Conservation (phyloP, 371 early-diverging fungal species). For the Haplosporangium sp. region DNA sequence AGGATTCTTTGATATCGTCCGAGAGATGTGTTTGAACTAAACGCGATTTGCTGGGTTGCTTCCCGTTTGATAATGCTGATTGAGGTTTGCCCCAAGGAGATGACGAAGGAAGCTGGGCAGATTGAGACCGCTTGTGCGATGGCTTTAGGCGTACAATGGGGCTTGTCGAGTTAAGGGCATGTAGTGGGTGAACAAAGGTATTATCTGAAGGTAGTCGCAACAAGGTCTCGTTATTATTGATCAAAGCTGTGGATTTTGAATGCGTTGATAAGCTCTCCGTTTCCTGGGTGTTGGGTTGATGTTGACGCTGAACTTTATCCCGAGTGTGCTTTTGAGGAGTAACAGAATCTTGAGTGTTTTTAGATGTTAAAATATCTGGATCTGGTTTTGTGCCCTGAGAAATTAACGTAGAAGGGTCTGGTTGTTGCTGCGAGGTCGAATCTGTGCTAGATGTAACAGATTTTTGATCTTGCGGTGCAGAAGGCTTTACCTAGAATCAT, state of each 20-base stretch:
- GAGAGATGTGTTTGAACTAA: background rate
- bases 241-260: background rate
- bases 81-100: slow-evolving; percentile 41
- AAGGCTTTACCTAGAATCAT: background rate
- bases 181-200: slow-evolving; percentile 36
- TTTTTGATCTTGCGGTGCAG: background rate
- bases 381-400: background rate
- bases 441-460: background rate
- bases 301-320: background rate
- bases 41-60: background rate
- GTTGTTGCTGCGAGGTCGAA: background rate
- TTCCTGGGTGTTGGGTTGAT: background rate
- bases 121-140: slow-evolving; percentile 48
- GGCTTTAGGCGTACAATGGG: slow-evolving; percentile 40
- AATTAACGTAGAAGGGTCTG: background rate
- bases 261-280: background rate
- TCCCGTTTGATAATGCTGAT: background rate
- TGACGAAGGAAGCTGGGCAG: slow-evolving; percentile 44
- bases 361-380: background rate
- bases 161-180: slow-evolving; percentile 47
- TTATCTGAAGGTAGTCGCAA: background rate
- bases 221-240: background rate
- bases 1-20: background rate
- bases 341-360: background rate
- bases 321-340: background rate